phyloP scores from a whole-genome alignment of 441 rosid genomes.

The Adansonia gregorii region DNA sequence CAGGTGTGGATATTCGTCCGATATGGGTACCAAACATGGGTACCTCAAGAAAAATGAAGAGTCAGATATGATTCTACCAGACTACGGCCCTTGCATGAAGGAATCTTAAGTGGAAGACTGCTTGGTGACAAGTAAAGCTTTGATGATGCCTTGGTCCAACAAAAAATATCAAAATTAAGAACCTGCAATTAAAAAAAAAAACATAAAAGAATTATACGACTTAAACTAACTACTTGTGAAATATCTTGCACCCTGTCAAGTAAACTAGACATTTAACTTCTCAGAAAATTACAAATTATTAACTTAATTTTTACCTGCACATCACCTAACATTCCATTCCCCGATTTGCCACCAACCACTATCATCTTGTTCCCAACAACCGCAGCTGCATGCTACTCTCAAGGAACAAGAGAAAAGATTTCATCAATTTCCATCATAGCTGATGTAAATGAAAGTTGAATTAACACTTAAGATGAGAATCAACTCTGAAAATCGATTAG shows the following conservation, averaged over 20 bases:
- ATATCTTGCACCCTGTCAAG: neutral
- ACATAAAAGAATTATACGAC: conserved; percentile 25
- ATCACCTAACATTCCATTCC: conserved; percentile 84
- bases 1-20: too few species aligned
- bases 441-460: conserved; percentile 12
- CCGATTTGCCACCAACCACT: conserved; percentile 94
- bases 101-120: conserved; percentile 90
- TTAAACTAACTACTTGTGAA: conserved; percentile 19
- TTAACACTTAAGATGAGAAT: conserved; percentile 16
- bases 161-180: conserved; percentile 78
- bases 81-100: conserved; percentile 96
- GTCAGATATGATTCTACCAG: conserved; percentile 57
- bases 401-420: conserved; percentile 26
- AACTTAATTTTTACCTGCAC: conserved; percentile 65
- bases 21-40: too few species aligned
- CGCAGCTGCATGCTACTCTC: conserved; percentile 86
- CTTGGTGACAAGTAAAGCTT: conserved; percentile 93
- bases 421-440: conserved; percentile 18
- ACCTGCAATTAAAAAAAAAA: conserved; percentile 50
- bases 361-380: conserved; percentile 94
- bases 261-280: neutral
- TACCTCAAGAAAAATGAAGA: too few species aligned
- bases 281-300: conserved; percentile 1
- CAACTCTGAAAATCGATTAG: neutral
- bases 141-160: conserved; percentile 83